Percentiles rank a stretch among this genome's conserved stretches.
phyloP scores from a whole-genome alignment of 495 filamentous ascomycete species.

The Xylaria sp. region DNA sequence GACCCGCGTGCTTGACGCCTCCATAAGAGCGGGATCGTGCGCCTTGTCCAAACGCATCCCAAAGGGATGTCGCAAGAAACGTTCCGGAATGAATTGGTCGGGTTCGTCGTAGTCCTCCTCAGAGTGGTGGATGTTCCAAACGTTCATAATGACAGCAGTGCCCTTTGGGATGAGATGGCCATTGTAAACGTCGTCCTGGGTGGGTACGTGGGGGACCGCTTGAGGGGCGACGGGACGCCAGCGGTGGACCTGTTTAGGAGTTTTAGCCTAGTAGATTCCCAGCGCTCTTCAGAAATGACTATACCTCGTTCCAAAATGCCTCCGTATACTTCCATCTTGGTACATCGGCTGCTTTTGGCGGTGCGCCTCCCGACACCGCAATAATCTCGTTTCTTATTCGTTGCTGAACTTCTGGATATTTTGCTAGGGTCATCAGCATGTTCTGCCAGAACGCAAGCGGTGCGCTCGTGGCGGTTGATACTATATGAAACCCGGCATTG shows the following conservation, averaged over 20 bases:
- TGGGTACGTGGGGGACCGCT: background rate
- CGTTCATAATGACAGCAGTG: background rate
- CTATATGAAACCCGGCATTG: background rate
- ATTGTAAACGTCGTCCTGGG: background rate
- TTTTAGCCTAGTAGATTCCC: background rate
- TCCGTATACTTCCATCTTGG: background rate
- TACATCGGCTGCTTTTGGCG: background rate
- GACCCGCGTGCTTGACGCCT: background rate
- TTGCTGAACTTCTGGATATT: background rate
- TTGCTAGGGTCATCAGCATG: background rate
- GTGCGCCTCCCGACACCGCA: background rate
- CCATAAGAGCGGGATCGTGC: background rate
- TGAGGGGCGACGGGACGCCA: background rate
- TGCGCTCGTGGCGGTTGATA: background rate
- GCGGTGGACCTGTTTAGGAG: background rate
- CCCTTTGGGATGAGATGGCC: background rate
- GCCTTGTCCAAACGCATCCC: background rate
- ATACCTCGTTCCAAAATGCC: background rate
- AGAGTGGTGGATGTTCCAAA: background rate
- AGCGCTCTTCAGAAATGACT: background rate
- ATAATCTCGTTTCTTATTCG: background rate
- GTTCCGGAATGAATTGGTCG: background rate
- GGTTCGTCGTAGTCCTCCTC: constrained; percentile 1
- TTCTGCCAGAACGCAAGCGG: background rate
- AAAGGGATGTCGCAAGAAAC: background rate